Evolutionary conservation across 2,329 filamentous ascomycete species (phyloP), one percentile per base, ranked within the genome.

Genomic region (Penicillium sp.): DNA sequence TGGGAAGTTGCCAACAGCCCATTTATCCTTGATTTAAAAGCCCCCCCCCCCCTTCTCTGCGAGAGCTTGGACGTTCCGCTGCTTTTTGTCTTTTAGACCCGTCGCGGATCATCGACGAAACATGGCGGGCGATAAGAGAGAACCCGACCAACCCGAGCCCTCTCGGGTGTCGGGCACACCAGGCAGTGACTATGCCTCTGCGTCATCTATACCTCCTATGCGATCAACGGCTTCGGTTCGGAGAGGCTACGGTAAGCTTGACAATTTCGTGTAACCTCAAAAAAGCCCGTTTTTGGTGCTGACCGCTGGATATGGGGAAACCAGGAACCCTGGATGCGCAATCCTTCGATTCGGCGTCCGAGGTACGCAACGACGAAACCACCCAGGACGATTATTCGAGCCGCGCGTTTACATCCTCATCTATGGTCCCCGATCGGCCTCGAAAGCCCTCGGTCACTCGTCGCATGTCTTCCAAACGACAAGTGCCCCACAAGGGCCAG

Each of bases 401-500:
- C 61, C 70, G 72, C 73, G 65, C 71, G 51, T 76, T 77, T 42
- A 68, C 76, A 33, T 69, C 81, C 15, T 83, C 86, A 4, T 80
- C 83, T 57, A 71, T 82, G 72, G 69, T 70, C 26, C 70, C 77
- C 4, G 76, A 76, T 59, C 78, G 85, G 66, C 83, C 88, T 15
- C 88, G 87, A 75, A 96, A 94, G 75, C 92, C 92, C 19, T 80
- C 85, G 12, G 86, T 94, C 77, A 77, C 86, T 61, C 89, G 92
- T 68, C 89, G 92, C 64, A 84, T 89, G 61, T 94, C 92, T 1
- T 92, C 92, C 26, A 91, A 86, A 64, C 77, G 81, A 56, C 84
- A 87, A 71, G 88, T 88, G 44, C 93, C 92, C 2, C 88, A 94
- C 74, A 89, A 92, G 58, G 91, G 93, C 33, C 91, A 91, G 65